Evolutionary conservation across 2,329 filamentous ascomycete genomes (phyloP), one percentile per base, ranked within the genome.

Genomic region (Chaetomium olivaceum): DNA sequence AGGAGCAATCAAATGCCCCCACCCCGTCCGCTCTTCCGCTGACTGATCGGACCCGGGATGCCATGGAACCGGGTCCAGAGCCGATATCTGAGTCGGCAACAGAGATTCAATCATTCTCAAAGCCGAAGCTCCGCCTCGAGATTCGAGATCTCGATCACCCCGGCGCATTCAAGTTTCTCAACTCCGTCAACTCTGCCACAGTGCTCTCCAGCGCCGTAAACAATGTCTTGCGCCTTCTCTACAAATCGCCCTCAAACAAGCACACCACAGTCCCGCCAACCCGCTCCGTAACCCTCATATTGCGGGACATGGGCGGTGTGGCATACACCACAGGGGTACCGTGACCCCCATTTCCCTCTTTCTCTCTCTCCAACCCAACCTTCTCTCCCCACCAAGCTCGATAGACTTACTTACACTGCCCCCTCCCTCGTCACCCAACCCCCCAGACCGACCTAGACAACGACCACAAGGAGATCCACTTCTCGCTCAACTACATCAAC

Each of bases 381-480:
- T 8, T 21, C 11, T 12, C 23, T 7, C 29, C 8, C 19, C 4
- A n/a, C 4, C n/a, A n/a, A 43, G 25, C 39, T 48, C 39, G 12
- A 12, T 36, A 36, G 11, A 1, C 33, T 36, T 36, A 36, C 33
- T 36, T 36, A 36, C 33, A 31, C 31, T 8, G 11, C 31, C 3
- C 36, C 36, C 36, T 39, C 16, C 14, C 31, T 14, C 36, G 5
- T 39, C 43, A 7, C 14, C 21, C 16, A 19, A 21, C 43, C 12
- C 23, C 91, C 68, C 85, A 91, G 68, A 85, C 82, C 11, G 89
- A 93, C 48, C 83, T 96, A 12, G 93, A 97, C 77, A 71, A 83
- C 67, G 91, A 95, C 74, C 92, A 97, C 81, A 97, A 97, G 75
- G 93, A 97, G 76, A 95, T 97, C 68, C 92, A 97, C 78, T 84